Conservation (phyloP, 345 rosid species). For the Acer negundo region DNA sequence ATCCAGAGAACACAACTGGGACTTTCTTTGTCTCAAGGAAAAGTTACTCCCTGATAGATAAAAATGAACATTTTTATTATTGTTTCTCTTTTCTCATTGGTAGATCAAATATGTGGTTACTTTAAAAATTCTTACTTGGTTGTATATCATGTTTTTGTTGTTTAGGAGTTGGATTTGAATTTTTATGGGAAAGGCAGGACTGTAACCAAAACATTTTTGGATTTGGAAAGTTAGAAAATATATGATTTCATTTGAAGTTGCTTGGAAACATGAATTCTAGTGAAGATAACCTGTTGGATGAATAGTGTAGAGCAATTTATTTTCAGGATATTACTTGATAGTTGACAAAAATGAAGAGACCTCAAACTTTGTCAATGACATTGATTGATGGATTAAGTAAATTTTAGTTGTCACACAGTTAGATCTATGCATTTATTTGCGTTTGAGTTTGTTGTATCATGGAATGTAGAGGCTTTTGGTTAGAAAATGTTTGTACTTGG, state of each 20-base stretch:
- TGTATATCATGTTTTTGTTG: neutral
- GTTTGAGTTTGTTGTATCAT: neutral
- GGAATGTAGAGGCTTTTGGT: neutral
- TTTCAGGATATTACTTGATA: neutral
- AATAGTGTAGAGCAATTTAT: neutral
- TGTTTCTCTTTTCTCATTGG: neutral
- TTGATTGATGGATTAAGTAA: neutral
- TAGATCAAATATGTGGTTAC: neutral
- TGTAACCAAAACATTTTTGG: neutral
- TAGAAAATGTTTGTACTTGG: neutral
- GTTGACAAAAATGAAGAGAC: neutral
- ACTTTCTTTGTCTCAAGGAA: neutral
- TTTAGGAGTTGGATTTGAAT: neutral
- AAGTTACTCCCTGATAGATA: neutral
- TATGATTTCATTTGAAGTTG: constrained; percentile 4
- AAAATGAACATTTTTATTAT: neutral
- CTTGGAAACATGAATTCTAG: neutral
- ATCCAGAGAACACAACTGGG: neutral
- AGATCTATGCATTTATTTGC: neutral
- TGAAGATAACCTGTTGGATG: neutral
- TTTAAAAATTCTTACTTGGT: neutral
- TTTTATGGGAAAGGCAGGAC: neutral
- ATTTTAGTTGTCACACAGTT: neutral
- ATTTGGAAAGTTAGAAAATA: neutral
- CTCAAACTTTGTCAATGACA: neutral